phyloP scores from a whole-genome alignment of 2,329 filamentous ascomycete genomes.

The Apiospora kogelbergensis region DNA sequence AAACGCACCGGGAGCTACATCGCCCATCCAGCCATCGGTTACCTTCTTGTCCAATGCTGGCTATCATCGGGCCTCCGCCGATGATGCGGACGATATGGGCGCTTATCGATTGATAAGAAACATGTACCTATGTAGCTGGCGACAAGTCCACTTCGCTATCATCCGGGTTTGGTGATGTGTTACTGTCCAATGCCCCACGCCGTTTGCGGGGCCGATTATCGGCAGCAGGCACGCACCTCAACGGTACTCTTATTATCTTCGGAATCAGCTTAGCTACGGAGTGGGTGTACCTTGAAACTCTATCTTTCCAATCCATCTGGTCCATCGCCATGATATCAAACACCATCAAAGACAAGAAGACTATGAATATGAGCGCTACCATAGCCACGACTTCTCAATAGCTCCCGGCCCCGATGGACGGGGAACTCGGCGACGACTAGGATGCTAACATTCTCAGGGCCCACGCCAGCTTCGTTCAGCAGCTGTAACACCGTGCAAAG shows the following conservation, averaged over 20 bases:
- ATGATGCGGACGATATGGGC: background rate
- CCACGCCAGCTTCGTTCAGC: slow-evolving; percentile 42
- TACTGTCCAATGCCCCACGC: too few relatives aligned
- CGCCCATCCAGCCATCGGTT: background rate
- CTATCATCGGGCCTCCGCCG: background rate
- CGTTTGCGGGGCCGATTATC: too few relatives aligned
- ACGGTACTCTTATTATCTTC: too few relatives aligned
- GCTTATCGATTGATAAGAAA: background rate
- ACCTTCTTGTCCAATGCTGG: background rate
- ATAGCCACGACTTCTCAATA: slow-evolving; percentile 48
- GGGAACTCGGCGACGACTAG: slow-evolving; percentile 60
- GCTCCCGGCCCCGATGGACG: slow-evolving; percentile 48
- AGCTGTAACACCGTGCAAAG: slow-evolving; percentile 53
- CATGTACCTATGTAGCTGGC: too few relatives aligned
- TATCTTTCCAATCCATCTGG: background rate
- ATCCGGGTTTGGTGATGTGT: too few relatives aligned
- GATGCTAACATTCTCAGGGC: slow-evolving; percentile 39
- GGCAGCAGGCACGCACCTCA: too few relatives aligned
- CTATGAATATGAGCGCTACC: slow-evolving; percentile 49
- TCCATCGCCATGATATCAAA: slow-evolving; percentile 19
- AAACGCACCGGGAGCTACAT: background rate
- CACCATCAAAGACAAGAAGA: slow-evolving; percentile 51
- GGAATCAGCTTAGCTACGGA: slow-evolving; percentile 21
- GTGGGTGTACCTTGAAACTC: slow-evolving; percentile 27
- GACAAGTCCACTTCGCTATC: too few relatives aligned